phyloP scores from a whole-genome alignment of 257 asterid genomes.

The Salvia rosmarinus region DNA sequence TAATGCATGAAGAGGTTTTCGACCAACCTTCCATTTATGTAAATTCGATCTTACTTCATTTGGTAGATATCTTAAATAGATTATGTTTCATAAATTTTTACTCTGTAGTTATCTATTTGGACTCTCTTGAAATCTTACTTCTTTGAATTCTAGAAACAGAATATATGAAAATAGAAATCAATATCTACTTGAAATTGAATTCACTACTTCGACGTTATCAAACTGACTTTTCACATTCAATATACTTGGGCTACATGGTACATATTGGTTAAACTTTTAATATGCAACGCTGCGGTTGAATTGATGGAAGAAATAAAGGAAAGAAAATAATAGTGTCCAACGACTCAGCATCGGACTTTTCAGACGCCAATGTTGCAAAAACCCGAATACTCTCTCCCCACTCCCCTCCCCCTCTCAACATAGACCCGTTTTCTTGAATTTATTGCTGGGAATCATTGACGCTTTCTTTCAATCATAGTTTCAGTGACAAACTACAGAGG shows the following conservation, averaged over 20 bases:
- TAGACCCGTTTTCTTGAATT: constrained; percentile 34
- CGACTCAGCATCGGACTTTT: constrained; percentile 49
- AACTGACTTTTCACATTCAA: constrained; percentile 19
- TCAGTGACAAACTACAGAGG: constrained; percentile 32
- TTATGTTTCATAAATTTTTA: background rate
- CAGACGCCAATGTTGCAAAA: constrained; percentile 41
- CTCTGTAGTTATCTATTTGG: background rate
- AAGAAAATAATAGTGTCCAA: constrained; percentile 26
- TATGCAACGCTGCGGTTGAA: constrained; percentile 22
- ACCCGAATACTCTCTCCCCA: constrained; percentile 31
- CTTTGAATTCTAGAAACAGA: background rate
- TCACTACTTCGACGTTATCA: constrained; percentile 6
- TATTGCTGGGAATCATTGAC: constrained; percentile 36
- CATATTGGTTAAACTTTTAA: background rate
- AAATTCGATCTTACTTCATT: background rate
- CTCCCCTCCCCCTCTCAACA: constrained; percentile 6
- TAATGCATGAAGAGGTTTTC: background rate
- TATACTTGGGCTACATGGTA: background rate
- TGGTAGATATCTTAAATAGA: constrained; percentile 1
- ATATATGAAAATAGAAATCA: background rate
- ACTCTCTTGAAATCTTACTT: background rate
- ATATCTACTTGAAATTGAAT: background rate
- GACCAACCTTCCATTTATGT: background rate
- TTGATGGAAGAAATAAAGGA: constrained; percentile 1
- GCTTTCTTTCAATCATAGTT: constrained; percentile 31